Percentiles rank a stretch among this genome's conserved stretches.
Evolutionary conservation across 179 eudicot species (phyloP).

Genomic region (Corrigiola litoralis): DNA sequence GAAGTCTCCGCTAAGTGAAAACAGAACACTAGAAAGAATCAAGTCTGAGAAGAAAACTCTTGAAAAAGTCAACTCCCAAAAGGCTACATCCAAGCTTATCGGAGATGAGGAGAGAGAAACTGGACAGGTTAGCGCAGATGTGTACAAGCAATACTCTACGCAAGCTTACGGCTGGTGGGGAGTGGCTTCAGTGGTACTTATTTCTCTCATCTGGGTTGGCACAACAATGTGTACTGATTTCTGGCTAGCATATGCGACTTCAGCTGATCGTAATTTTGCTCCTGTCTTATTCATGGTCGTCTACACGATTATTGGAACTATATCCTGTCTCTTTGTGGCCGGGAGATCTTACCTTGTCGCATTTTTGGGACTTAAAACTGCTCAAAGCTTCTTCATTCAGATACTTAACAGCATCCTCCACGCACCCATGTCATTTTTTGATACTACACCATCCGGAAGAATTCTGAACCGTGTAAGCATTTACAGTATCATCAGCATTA

Average conservation of each 20-base stretch:
- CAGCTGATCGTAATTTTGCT: slow-evolving; percentile 49
- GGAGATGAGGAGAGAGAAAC: slow-evolving; percentile 83
- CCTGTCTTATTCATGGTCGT: slow-evolving; percentile 52
- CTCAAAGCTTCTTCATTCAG: slow-evolving; percentile 58
- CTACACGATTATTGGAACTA: slow-evolving; percentile 46
- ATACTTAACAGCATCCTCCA: slow-evolving; percentile 64
- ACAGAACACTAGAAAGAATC: slow-evolving; percentile 30
- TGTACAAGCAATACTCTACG: slow-evolving; percentile 64
- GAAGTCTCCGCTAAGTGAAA: slow-evolving; percentile 22
- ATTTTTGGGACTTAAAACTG: slow-evolving; percentile 63
- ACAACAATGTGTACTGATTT: slow-evolving; percentile 59
- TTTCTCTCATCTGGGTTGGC: slow-evolving; percentile 54
- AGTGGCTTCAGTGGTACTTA: slow-evolving; percentile 34
- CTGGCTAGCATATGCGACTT: slow-evolving; percentile 81
- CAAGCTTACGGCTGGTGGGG: slow-evolving; percentile 89
- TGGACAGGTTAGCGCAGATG: slow-evolving; percentile 52
- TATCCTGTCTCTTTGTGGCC: slow-evolving; percentile 41
- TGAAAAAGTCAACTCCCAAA: slow-evolving; percentile 25
- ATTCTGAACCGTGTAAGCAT: slow-evolving; percentile 72
- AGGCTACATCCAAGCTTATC: slow-evolving; percentile 59
- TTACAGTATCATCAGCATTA: not conserved
- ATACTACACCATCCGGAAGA: slow-evolving; percentile 90
- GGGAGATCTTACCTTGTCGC: slow-evolving; percentile 41
- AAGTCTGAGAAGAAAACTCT: slow-evolving; percentile 29
- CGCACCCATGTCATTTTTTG: slow-evolving; percentile 91